Conservation (phyloP, 176 grass and related monocot species). For the Ensete glaucum region DNA sequence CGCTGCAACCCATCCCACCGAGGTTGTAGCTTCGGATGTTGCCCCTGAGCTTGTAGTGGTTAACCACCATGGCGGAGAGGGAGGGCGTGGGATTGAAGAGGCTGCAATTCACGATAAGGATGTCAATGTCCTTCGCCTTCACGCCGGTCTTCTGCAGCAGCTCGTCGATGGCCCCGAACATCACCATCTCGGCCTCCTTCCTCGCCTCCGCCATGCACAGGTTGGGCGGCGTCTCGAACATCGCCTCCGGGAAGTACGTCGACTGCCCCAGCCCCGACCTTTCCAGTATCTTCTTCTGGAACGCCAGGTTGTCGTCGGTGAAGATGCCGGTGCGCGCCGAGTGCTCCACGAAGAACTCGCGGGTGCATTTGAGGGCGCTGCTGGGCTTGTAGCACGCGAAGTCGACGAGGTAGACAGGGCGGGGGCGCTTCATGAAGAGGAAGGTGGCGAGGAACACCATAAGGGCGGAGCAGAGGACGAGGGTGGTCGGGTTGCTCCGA, state of each 20-base stretch:
- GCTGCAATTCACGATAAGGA: conserved; percentile 1
- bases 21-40: conserved; percentile 4
- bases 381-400: conserved; percentile 12
- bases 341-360: conserved; percentile 2
- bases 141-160: conserved; percentile 2
- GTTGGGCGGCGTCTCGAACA: neutral
- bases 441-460: neutral
- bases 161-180: conserved; percentile 11
- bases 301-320: neutral
- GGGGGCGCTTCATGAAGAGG: neutral
- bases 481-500: neutral
- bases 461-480: neutral
- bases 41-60: conserved; percentile 9
- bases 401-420: conserved; percentile 4
- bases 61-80: neutral
- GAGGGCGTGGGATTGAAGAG: conserved; percentile 10
- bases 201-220: conserved; percentile 1
- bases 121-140: conserved; percentile 4
- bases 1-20: conserved; percentile 9
- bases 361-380: neutral
- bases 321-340: conserved; percentile 3
- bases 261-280: conserved; percentile 5
- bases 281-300: conserved; percentile 11
- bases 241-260: conserved; percentile 4
- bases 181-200: conserved; percentile 14